Conservation (phyloP, 495 filamentous ascomycete genomes). For the Lasiosphaeris hirsuta region DNA sequence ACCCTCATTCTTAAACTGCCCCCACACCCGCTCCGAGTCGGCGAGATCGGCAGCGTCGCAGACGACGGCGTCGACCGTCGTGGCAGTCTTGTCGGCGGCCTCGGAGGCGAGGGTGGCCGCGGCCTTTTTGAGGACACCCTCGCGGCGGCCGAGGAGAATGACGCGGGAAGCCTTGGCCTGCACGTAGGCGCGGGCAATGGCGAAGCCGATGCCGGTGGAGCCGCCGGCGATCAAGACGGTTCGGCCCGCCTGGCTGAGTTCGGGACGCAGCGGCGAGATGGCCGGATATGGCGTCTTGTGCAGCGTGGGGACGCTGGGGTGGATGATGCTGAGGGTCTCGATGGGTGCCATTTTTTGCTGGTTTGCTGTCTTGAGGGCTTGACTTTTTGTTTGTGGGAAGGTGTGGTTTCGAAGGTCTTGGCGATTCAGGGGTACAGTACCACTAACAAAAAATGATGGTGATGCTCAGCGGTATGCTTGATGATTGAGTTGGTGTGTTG, state of each 20-base stretch:
- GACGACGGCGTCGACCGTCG: conserved; percentile 17
- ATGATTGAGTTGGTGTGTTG: too few species aligned
- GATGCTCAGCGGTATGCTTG: too few species aligned
- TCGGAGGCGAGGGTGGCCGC: conserved; percentile 17
- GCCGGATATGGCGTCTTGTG: conserved; percentile 41
- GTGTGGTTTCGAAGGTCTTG: too few species aligned
- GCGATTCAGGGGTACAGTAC: too few species aligned
- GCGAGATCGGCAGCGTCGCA: conserved; percentile 27
- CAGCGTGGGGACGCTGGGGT: conserved; percentile 17
- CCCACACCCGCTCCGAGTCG: conserved; percentile 34
- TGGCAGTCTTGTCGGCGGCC: conserved; percentile 3
- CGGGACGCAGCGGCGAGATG: conserved; percentile 37
- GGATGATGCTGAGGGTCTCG: background rate
- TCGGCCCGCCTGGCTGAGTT: conserved; percentile 40
- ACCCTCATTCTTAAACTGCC: conserved; percentile 22
- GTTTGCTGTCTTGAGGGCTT: background rate
- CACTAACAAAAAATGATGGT: too few species aligned
- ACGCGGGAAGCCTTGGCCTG: conserved; percentile 31
- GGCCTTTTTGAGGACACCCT: conserved; percentile 9
- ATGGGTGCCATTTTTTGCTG: background rate
- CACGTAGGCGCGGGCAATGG: conserved; percentile 36
- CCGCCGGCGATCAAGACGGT: conserved; percentile 49
- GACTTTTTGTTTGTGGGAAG: too few species aligned
- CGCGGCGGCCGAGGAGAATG: conserved; percentile 32
- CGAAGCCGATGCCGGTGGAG: conserved; percentile 34